Evolutionary conservation across 164 flowering plant species (phyloP).

Genomic region (Liquidambar formosana): DNA sequence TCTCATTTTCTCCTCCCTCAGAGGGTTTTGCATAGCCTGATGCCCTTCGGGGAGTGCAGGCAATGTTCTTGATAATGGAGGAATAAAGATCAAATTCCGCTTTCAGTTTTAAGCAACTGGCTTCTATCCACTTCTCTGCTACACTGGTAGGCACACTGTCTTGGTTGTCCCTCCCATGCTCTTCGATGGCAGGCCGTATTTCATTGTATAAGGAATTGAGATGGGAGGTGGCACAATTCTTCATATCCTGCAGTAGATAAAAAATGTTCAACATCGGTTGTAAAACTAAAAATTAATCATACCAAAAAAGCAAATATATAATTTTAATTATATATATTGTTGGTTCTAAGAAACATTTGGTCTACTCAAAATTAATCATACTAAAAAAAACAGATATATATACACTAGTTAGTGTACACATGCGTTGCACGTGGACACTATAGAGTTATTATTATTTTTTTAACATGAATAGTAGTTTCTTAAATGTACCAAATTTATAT

Average conservation of each 20-base stretch:
- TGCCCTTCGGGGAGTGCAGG: slow-evolving; percentile 35
- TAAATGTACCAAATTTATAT: no score
- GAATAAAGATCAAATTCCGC: slow-evolving; percentile 76
- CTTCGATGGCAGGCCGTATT: slow-evolving; percentile 85
- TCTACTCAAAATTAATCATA: no score
- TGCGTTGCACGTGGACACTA: no score
- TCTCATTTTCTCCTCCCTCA: slow-evolving; percentile 18
- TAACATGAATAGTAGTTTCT: no score
- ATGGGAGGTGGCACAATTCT: slow-evolving; percentile 46
- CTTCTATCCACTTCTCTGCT: slow-evolving; percentile 92
- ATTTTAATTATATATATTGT: no score
- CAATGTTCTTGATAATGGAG: slow-evolving; percentile 55
- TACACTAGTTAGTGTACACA: no score
- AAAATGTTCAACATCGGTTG: neutral
- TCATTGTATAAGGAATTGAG: slow-evolving; percentile 71
- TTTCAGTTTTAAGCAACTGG: slow-evolving; percentile 64
- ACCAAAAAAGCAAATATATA: neutral
- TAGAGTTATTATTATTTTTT: no score
- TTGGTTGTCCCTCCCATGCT: slow-evolving; percentile 83
- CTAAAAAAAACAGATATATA: no score
- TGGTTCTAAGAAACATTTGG: no score
- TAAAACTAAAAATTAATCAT: neutral
- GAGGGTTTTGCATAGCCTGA: slow-evolving; percentile 11
- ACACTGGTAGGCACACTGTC: slow-evolving; percentile 75
- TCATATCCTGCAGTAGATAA: slow-evolving; percentile 49